Conservation (phyloP, 108 stramenopile species). For the Parietichytrium sp. region DNA sequence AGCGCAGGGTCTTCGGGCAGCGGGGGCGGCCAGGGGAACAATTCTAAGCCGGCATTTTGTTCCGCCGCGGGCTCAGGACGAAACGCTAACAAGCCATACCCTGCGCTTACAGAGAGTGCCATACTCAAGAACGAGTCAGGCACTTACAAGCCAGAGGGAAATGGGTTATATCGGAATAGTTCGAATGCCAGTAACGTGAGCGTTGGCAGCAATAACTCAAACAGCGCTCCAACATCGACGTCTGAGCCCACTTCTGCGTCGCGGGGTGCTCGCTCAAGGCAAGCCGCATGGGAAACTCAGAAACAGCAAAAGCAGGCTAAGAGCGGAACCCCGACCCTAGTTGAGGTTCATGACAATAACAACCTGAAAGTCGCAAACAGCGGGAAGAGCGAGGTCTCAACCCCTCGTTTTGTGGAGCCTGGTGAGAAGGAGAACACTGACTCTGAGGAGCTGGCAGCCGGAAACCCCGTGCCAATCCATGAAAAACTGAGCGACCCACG, state of each 20-base stretch:
- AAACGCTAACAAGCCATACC: too few species aligned
- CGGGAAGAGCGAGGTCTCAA: neutral
- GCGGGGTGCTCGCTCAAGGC: neutral
- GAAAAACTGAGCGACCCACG: neutral
- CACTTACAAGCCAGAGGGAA: neutral
- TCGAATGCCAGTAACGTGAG: neutral
- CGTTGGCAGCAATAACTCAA: too few species aligned
- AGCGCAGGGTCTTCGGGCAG: neutral
- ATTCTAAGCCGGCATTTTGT: too few species aligned
- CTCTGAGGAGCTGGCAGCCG: neutral
- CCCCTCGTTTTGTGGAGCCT: neutral
- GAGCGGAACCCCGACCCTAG: too few species aligned
- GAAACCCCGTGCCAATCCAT: neutral
- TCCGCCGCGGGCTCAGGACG: too few species aligned
- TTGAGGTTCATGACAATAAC: too few species aligned
- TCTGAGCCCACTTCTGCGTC: too few species aligned
- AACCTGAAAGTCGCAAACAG: neutral
- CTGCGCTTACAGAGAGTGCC: neutral
- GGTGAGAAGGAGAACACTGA: constrained; percentile 18
- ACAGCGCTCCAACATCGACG: too few species aligned
- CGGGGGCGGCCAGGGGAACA: neutral
- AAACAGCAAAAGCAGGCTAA: too few species aligned
- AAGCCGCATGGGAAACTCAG: constrained; percentile 17
- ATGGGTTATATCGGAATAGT: constrained; percentile 10
- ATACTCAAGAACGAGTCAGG: constrained; percentile 2